Evolutionary conservation across 176 grass and related monocot genomes (phyloP), one percentile per base, ranked within the genome.

Genomic region (Puccinellia tenuiflora): DNA sequence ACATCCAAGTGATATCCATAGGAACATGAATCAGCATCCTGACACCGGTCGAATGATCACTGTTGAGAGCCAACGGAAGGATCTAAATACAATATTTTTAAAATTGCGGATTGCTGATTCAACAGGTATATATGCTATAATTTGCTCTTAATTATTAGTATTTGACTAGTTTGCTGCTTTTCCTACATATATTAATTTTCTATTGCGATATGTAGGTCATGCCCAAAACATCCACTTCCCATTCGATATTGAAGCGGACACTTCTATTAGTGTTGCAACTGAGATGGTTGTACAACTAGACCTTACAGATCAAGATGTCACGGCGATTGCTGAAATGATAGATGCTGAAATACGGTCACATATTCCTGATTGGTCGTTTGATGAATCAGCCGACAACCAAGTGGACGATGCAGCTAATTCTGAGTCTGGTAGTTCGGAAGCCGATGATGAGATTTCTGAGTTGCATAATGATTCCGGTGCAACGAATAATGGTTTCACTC

Each of bases 141-240:
- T 43, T 3, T 47, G 4, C 55, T 71, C 88, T 42, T 21, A 56
- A 24, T 82, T 78, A 3, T 26, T 17, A 68, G 20, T 70, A 16
- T 55, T 24, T 69, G 50, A 28, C 68, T 87, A 52, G 16, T 43
- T 39, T 1, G 0, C 1, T 4, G 7, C 5, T 65, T 73, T 8
- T 35, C 4, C 0, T 52, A 10, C 37, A 74, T 73, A n/a, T 7
- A 52, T 54, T 59, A 78, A 63, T 46, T 16, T 73, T 13, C 13
- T 0, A 79, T 81, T 25, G 29, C 51, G 67, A 88, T 83, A 3
- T 50, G 24, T 63, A 94, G 92, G 92, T 78, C 90, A 94, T 81
- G 79, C 83, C 33, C 90, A 87, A 64, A 94, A 94, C 82, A 92
- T 94, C 55, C 92, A 92, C 80, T 94, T 94, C 65, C 92, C 92